Base-by-base conservation (phyloP, 768 basidiomycete genomes). In the Termitomyces eurrhizus region DNA sequence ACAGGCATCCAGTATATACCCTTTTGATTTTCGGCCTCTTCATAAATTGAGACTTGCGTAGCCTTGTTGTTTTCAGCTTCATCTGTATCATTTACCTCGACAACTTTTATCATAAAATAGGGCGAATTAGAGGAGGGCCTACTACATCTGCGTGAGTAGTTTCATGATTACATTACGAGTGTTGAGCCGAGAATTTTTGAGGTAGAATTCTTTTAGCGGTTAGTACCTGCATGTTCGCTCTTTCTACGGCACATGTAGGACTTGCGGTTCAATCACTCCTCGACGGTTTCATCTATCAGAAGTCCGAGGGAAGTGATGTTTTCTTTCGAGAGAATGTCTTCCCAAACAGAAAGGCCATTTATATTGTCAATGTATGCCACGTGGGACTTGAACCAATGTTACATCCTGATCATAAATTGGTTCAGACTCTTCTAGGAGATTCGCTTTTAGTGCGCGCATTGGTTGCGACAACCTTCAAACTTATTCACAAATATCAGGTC, bases 281-380 rank as follows among this genome's bases (percentile, higher is more conserved):
- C 0, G 64, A 69, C 50, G 71, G 71, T 0, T 70, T 72, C 33
- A 64, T 70, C n/a, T 67, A 62, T 45, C 68, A 65, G 2, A 52
- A 64, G 13, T 51, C 59, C 8, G 62, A 63, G 5, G 65, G 61
- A 3, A 66, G 66, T 5, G 63, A 68, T 1, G 58, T 55, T 21
- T 70, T 66, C 58, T 72, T 67, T 57, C 64, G 68, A 36, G 52
- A 65, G 16, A 72, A 70, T 56, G 66, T 72, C 21, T 70, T 72
- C 45, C 71, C 69, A 0, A 65, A 64, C 16, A 52, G 71, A 35
- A 70, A 70, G 56, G 68, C 71, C 24, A 59, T 72, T 13, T 72
- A 72, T 53, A 69, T 72, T 16, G 60, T 72, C 32, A 72, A 69
- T 55, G 69, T 72, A 52, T 48, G 69, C 36, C 26, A 35, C 36